These are phyloP conservation scores for Fomitopsis pinicola DNA, from an alignment of 1,284 basidiomycete genomes.

Conservation along the genomic window DNA sequence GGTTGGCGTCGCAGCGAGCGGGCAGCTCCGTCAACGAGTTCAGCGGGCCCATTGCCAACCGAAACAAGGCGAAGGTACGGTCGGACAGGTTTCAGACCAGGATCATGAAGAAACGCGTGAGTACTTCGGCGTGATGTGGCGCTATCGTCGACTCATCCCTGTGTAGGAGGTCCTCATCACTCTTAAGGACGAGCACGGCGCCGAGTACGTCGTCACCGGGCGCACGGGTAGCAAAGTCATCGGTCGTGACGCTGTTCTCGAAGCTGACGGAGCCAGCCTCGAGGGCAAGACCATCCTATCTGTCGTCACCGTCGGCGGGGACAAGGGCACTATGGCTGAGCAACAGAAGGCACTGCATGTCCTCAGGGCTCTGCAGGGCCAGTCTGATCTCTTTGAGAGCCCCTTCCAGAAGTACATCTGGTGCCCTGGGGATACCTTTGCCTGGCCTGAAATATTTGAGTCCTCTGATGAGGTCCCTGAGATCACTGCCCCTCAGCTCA, in stretches of 20 bases:
- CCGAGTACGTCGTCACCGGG: slow-evolving; percentile 24
- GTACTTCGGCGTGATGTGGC: not conserved
- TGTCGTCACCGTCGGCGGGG: slow-evolving; percentile 41
- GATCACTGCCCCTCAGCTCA: slow-evolving; percentile 31
- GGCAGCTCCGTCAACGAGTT: slow-evolving; percentile 36
- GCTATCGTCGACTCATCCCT: not conserved
- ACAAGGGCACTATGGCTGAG: slow-evolving; percentile 51
- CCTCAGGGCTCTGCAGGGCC: slow-evolving; percentile 48
- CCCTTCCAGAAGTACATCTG: slow-evolving; percentile 56
- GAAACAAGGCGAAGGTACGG: slow-evolving; percentile 25
- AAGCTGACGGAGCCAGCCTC: slow-evolving; percentile 13
- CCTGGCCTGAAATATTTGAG: slow-evolving; percentile 25
- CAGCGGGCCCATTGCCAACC: slow-evolving; percentile 19
- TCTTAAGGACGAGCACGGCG: slow-evolving; percentile 13
- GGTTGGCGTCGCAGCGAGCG: slow-evolving; percentile 44
- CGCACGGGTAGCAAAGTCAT: slow-evolving; percentile 9
- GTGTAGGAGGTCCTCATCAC: slow-evolving; percentile 5
- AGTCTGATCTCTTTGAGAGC: slow-evolving; percentile 35
- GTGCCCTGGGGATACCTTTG: slow-evolving; percentile 15
- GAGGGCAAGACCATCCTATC: slow-evolving; percentile 21
- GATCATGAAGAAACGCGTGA: slow-evolving; percentile 27
- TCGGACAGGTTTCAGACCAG: slow-evolving; percentile 40
- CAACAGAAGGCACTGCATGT: slow-evolving; percentile 37
- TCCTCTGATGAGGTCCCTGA: slow-evolving; percentile 12
- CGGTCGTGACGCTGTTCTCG: slow-evolving; percentile 22